Evolutionary conservation across 768 basidiomycete species (phyloP).

Genomic region (Cyathus striatus): DNA sequence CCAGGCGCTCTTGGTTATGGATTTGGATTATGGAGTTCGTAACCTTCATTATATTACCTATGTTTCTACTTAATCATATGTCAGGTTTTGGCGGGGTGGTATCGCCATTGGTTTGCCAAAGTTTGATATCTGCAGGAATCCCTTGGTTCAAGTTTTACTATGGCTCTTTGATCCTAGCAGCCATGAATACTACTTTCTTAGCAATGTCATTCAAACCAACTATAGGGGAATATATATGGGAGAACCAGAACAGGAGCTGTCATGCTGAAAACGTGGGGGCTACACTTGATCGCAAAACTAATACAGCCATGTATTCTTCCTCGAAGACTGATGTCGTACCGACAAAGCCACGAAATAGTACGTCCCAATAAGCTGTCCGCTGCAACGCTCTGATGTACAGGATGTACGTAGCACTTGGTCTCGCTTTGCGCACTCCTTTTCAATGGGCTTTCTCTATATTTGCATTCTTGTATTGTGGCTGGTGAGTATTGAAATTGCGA

Average conservation of each 20-base stretch:
- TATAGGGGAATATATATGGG: slow-evolving; percentile 28
- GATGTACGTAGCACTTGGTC: slow-evolving; percentile 26
- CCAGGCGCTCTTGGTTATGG: slow-evolving; percentile 39
- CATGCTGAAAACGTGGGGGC: too few relatives aligned
- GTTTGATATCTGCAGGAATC: slow-evolving; percentile 39
- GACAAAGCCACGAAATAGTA: too few relatives aligned
- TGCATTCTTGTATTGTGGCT: slow-evolving; percentile 40
- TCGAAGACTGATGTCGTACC: too few relatives aligned
- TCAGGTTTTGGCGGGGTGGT: slow-evolving; percentile 46
- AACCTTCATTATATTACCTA: background rate
- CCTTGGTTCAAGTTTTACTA: slow-evolving; percentile 55
- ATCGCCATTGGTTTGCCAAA: slow-evolving; percentile 55
- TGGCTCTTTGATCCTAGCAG: slow-evolving; percentile 47
- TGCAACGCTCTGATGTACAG: too few relatives aligned
- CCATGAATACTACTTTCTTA: slow-evolving; percentile 33
- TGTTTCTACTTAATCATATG: slow-evolving; percentile 1
- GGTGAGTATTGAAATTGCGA: slow-evolving; percentile 24
- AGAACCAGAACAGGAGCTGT: too few relatives aligned
- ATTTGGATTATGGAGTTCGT: slow-evolving; percentile 46
- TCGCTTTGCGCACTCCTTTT: slow-evolving; percentile 32
- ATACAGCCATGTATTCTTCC: too few relatives aligned
- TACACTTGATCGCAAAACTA: too few relatives aligned
- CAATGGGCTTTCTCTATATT: slow-evolving; percentile 46
- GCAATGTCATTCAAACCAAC: slow-evolving; percentile 43
- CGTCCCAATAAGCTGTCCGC: too few relatives aligned